Evolutionary conservation across 192 early-diverging fungal species (phyloP).

Genomic region (Coemansia sp.): DNA sequence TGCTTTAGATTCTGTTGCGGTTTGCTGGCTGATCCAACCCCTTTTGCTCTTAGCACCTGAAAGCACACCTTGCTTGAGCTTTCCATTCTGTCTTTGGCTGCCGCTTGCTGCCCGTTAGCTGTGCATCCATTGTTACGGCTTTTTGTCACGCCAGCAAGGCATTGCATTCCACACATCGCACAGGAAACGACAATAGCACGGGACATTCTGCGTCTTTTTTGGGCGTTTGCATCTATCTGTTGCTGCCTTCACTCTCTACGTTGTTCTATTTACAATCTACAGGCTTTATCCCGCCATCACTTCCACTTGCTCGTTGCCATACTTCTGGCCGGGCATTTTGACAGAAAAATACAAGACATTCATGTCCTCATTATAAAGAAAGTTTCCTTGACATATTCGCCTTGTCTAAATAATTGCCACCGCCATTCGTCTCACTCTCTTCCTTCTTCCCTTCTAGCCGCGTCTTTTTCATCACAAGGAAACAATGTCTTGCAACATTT

Average conservation of each 20-base stretch:
- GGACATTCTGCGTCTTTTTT: conserved; percentile 10
- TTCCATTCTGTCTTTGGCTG: neutral
- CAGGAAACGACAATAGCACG: conserved; percentile 7
- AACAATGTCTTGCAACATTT: conserved; percentile 43
- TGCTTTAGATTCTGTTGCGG: neutral
- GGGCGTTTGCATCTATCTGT: neutral
- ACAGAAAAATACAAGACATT: neutral
- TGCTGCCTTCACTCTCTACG: neutral
- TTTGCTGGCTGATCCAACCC: neutral
- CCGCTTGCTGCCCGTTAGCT: conserved; percentile 7
- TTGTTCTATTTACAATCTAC: neutral
- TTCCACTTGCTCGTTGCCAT: too few relatives aligned
- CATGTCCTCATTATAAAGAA: neutral
- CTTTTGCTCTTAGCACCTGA: neutral
- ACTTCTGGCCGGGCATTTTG: neutral
- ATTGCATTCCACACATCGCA: conserved; percentile 6
- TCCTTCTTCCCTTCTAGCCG: neutral
- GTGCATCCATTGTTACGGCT: conserved; percentile 10
- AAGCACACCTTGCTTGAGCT: neutral
- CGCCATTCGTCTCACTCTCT: neutral
- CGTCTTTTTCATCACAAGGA: neutral
- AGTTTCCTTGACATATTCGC: neutral
- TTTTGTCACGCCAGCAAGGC: conserved; percentile 19
- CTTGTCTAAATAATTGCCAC: neutral
- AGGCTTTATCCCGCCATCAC: too few relatives aligned